These are phyloP conservation scores for Fimicolochytrium jonesii DNA, from an alignment of 192 early-diverging fungal species.

Conservation along the genomic window DNA sequence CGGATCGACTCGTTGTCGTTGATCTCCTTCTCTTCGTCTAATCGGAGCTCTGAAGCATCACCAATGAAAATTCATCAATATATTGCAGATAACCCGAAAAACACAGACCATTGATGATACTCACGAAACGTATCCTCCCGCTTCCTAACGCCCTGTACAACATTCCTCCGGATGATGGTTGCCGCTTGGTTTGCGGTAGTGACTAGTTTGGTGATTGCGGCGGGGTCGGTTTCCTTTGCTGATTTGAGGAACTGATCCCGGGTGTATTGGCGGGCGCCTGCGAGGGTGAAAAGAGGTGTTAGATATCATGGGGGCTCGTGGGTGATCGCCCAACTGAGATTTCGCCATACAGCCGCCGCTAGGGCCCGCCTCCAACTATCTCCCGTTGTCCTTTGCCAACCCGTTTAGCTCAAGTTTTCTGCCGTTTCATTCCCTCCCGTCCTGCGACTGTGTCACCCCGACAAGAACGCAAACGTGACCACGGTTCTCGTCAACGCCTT, in stretches of 20 bases:
- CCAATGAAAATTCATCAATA: neutral
- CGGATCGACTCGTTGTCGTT: constrained; percentile 27
- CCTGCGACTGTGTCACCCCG: too few relatives aligned
- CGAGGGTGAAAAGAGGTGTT: too few relatives aligned
- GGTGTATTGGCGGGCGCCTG: constrained; percentile 14
- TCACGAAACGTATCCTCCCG: constrained; percentile 14
- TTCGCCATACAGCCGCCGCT: too few relatives aligned
- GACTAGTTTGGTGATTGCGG: constrained; percentile 6
- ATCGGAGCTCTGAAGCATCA: constrained; percentile 1
- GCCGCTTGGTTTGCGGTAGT: constrained; percentile 21
- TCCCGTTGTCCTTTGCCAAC: too few relatives aligned
- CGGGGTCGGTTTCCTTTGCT: constrained; percentile 13
- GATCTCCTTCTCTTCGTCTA: constrained; percentile 22
- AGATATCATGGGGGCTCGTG: too few relatives aligned
- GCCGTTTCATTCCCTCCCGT: too few relatives aligned
- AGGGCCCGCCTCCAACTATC: too few relatives aligned
- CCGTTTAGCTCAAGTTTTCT: too few relatives aligned
- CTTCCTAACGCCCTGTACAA: constrained; percentile 23
- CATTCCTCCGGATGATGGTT: constrained; percentile 22
- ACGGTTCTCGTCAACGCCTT: too few relatives aligned
- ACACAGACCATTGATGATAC: neutral
- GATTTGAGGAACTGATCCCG: constrained; percentile 13
- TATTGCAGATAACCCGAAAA: neutral
- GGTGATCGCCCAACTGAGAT: too few relatives aligned
- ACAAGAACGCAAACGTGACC: too few relatives aligned